Percentiles rank a stretch among this genome's conserved stretches.
Conservation (phyloP, 2,329 filamentous ascomycete species). For the Davidsoniella virescens region DNA sequence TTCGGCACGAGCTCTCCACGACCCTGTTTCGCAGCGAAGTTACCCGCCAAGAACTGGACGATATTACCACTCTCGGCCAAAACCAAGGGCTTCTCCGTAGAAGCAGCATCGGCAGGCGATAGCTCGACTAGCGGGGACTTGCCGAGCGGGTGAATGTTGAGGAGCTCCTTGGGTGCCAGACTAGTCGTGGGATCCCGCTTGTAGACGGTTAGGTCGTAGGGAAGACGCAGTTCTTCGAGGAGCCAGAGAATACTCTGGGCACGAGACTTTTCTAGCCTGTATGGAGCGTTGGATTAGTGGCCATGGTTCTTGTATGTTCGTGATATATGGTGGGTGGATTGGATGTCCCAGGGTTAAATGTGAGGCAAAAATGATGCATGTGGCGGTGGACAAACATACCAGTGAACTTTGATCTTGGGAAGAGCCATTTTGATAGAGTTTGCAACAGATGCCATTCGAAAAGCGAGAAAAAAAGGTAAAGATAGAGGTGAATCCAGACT, state of each 20-base stretch:
- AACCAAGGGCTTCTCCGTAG: conserved; percentile 31
- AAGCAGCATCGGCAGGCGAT: conserved; percentile 19
- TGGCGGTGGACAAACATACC: conserved; percentile 9
- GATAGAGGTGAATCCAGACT: no score
- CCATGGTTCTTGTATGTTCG: neutral
- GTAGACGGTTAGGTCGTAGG: conserved; percentile 67
- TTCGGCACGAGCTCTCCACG: conserved; percentile 30
- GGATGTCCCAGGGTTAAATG: neutral
- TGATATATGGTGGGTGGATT: neutral
- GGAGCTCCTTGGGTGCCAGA: conserved; percentile 61
- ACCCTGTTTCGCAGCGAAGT: conserved; percentile 24
- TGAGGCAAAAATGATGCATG: neutral
- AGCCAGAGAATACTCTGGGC: conserved; percentile 75
- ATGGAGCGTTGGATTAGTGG: conserved; percentile 1
- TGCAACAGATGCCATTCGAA: conserved; percentile 2
- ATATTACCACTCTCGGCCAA: conserved; percentile 74
- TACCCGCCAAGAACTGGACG: conserved; percentile 63
- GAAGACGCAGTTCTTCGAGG: conserved; percentile 62
- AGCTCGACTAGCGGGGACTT: conserved; percentile 71
- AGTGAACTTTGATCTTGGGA: conserved; percentile 33
- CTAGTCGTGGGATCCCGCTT: conserved; percentile 46
- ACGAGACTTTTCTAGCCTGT: conserved; percentile 68
- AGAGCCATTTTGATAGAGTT: conserved; percentile 13
- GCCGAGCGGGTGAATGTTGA: conserved; percentile 66
- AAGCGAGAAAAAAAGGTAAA: no score